Evolutionary conservation across 805 yeast species (phyloP), one percentile per base, ranked within the genome.

Genomic region (Starmerella scarabaei): DNA sequence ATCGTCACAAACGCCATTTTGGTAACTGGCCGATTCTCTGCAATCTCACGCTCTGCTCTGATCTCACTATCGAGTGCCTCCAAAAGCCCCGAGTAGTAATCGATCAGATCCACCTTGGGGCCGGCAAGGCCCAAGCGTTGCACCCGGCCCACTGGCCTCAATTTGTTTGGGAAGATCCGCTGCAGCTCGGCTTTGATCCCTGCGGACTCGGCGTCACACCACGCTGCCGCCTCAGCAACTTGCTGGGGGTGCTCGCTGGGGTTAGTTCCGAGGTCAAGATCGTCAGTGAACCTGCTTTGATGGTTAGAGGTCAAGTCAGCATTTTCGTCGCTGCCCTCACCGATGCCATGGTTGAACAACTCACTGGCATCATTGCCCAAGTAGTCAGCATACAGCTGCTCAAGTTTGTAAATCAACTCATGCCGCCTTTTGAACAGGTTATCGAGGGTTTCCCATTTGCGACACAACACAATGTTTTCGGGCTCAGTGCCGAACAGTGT

Each of bases 1-100:
- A 88, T 81, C 0, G 97, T 91, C 7, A 88, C 75, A 59, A 88
- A 88, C 0, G 97, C 96, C 0, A 88, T 79, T 21, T 93, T 84
- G 0, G 93, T 82, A 0, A 94, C 79, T 5, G 49, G 47, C 0
- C 82, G 74, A 53, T 76, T 82, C 47, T 79, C 80, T 37, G 76
- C 67, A 2, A 29, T 14, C 23, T 62, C 64, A 39, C 94, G 68
- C 2, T 88, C 81, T 21, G 66, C 62, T 5, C 56, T 34, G 35
- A 88, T 85, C 50, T 77, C 78, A 38, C 68, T 72, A 53, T 88
- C 97, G 12, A 86, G 59, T 3, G 69, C 68, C 19, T 72, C 75
- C 26, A 88, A 63, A 50, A 76, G 74, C 32, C 75, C 71, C 2
- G 86, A 77, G 55, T 74, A 77, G 57, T 77, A 71, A 47, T 79